A percentile compares a stretch with the other conserved stretches of the same genome.
Conservation (phyloP, 176 grass and related monocot genomes). For the Bolboschoenus planiculmis region DNA sequence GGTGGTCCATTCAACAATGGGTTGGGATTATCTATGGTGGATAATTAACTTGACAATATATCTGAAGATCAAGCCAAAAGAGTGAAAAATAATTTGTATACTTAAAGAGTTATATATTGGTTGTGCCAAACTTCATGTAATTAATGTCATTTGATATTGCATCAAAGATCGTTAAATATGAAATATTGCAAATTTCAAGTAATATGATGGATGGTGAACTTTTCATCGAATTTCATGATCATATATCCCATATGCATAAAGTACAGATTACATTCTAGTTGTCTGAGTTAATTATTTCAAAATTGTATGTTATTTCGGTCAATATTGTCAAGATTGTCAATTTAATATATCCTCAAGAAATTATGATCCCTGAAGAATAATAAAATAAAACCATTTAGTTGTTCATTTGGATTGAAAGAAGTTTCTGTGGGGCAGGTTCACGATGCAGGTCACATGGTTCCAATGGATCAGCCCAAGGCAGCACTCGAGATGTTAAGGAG, state of each 20-base stretch:
- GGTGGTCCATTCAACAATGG: background rate
- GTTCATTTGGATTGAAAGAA: background rate
- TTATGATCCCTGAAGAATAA: background rate
- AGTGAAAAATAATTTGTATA: background rate
- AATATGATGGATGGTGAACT: background rate
- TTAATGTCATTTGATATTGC: background rate
- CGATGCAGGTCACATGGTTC: constrained; percentile 87
- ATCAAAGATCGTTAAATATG: background rate
- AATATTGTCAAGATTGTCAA: background rate
- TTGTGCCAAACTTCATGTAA: background rate
- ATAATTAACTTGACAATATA: background rate
- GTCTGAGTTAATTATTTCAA: background rate
- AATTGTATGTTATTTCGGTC: background rate
- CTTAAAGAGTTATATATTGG: background rate
- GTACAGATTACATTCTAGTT: background rate
- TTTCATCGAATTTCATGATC: background rate
- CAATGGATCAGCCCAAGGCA: constrained; percentile 91
- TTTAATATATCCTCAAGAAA: background rate
- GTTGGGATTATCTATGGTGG: background rate
- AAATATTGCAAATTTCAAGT: background rate
- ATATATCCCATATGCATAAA: background rate
- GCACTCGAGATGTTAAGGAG: constrained; percentile 86
- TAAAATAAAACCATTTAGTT: background rate
- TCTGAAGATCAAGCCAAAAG: background rate
- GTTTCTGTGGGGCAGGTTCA: constrained; percentile 41